A percentile compares a stretch with the other conserved stretches of the same genome.
These are phyloP conservation scores for Pichia terricola DNA, from an alignment of 1,139 yeast species.

Conservation along the genomic window DNA sequence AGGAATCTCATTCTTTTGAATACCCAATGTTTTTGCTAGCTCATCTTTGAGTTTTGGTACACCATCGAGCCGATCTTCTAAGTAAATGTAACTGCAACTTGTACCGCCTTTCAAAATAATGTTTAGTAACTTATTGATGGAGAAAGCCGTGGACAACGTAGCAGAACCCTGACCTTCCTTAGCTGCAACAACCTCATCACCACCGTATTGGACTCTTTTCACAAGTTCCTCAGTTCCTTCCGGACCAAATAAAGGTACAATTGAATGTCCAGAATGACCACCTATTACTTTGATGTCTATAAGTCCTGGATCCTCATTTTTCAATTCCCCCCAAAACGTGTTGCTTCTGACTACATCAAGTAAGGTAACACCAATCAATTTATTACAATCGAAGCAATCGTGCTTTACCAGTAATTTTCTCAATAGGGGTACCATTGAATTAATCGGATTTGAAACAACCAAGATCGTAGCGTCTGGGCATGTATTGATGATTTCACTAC, in stretches of 20 bases:
- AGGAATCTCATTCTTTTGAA: slow-evolving; percentile 28
- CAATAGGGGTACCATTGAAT: slow-evolving; percentile 90
- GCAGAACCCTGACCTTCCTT: slow-evolving; percentile 94
- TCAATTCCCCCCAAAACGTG: slow-evolving; percentile 54
- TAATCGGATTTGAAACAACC: slow-evolving; percentile 90
- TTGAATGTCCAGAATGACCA: slow-evolving; percentile 94
- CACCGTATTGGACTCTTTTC: slow-evolving; percentile 91
- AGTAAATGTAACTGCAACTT: slow-evolving; percentile 36
- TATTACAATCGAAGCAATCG: slow-evolving; percentile 69
- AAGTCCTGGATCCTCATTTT: slow-evolving; percentile 24
- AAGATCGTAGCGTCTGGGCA: slow-evolving; percentile 70
- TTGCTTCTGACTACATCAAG: slow-evolving; percentile 86
- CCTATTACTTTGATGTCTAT: slow-evolving; percentile 81
- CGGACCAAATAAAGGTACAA: slow-evolving; percentile 76
- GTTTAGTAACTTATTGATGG: slow-evolving; percentile 74
- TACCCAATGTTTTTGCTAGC: slow-evolving; percentile 26
- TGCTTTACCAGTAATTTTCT: slow-evolving; percentile 73
- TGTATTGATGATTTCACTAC: slow-evolving; percentile 65
- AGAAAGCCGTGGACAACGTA: slow-evolving; percentile 94
- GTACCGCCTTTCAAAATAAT: slow-evolving; percentile 33
- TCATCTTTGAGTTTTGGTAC: slow-evolving; percentile 27
- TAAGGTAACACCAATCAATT: slow-evolving; percentile 87
- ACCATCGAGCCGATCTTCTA: slow-evolving; percentile 39
- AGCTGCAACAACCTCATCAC: slow-evolving; percentile 94
- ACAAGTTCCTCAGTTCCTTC: slow-evolving; percentile 61